A percentile compares a stretch with the other conserved stretches of the same genome.
These are phyloP conservation scores for Closterium sp. DNA, from an alignment of 139 green algal species.

Conservation along the genomic window DNA sequence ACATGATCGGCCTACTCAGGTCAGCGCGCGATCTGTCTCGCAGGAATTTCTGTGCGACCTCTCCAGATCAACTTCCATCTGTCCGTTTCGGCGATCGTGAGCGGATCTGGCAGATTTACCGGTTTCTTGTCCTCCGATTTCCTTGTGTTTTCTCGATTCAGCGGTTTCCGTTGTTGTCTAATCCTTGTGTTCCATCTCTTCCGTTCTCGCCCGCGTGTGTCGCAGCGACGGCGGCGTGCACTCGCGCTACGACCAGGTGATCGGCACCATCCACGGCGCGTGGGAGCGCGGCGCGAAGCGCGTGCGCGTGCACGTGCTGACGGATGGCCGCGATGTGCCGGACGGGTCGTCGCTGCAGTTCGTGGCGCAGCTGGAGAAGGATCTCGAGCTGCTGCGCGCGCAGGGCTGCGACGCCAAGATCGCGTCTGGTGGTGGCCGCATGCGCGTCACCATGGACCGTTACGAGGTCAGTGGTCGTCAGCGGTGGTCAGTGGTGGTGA, in stretches of 20 bases:
- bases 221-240: slow-evolving; percentile 86
- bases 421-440: slow-evolving; percentile 89
- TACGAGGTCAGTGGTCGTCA: slow-evolving; percentile 74
- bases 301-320: slow-evolving; percentile 88
- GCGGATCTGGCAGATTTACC: too few species aligned
- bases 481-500: too few species aligned
- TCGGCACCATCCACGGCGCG: slow-evolving; percentile 57
- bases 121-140: too few species aligned
- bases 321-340: slow-evolving; percentile 89
- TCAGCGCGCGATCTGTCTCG: background rate
- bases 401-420: slow-evolving; percentile 76
- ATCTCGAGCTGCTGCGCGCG: slow-evolving; percentile 59
- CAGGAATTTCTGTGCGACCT: background rate
- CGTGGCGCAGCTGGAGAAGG: slow-evolving; percentile 68
- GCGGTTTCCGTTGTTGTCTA: too few species aligned
- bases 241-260: slow-evolving; percentile 83
- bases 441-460: slow-evolving; percentile 95
- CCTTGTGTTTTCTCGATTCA: too few species aligned
- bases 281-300: slow-evolving; percentile 79
- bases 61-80: too few species aligned
- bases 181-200: background rate
- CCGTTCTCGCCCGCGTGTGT: too few species aligned
- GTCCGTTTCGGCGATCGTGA: too few species aligned
- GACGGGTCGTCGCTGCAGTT: slow-evolving; percentile 72
- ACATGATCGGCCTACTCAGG: slow-evolving; percentile 92